Base-by-base conservation (phyloP, 352 stramenopile species). In the Plasmopara muralis region DNA sequence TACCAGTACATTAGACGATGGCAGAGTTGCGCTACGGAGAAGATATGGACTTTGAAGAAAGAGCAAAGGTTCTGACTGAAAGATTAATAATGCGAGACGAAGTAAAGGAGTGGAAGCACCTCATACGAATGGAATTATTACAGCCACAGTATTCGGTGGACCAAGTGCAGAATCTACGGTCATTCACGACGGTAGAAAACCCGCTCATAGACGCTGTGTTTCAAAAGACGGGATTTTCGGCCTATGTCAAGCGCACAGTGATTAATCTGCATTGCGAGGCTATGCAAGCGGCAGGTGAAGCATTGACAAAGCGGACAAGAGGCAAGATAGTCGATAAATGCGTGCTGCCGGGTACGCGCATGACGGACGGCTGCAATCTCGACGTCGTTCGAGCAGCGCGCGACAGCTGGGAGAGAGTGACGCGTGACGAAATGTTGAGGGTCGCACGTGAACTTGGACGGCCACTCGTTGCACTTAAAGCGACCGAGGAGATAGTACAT, bases 341-440 rank as follows among this genome's bases (percentile, higher is more conserved):
- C 10, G 13, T 57, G 12, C 33, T 77, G 5, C 68, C 66, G 0
- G 53, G 69, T 8, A 34, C 50, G 29, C 39, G 53, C 8, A 25
- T 9, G n/a, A 57, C 31, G 16, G 47, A 68, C 9, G 61, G 66
- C 25, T 70, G 62, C 43, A 60, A 38, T 31, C 64, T 89, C 7
- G 71, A 87, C 29, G 68, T 66, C 6, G 66, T 91, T 29, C 44
- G 60, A 14, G 50, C 50, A 4, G 72, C 77, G 0, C 47, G 68
- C 30, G 62, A 74, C 38, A 54, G 52, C 39, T 91, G 80, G 80
- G 74, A 91, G 34, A 57, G 63, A 20, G 74, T 86, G 61, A 87
- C 77, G 30, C 73, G 72, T 16, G 76, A 87, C 8, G 74, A 88
- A 59, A 78, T 91, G 53, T 46, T 87, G 40, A 57, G 66, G 6